These are phyloP conservation scores for Fagopyrum tataricum DNA, from an alignment of 148 eudicot species.

Conservation along the genomic window DNA sequence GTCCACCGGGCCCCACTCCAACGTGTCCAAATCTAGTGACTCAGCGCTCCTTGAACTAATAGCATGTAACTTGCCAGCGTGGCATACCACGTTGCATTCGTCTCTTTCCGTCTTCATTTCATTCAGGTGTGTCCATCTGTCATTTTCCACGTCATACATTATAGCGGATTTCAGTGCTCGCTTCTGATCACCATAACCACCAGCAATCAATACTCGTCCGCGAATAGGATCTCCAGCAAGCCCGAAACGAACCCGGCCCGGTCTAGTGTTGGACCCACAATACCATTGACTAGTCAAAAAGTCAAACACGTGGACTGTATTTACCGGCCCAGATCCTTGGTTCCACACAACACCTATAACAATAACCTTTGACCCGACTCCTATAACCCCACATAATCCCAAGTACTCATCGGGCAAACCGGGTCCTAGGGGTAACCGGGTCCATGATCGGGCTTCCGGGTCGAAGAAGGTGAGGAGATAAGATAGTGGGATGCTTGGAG, in stretches of 20 bases:
- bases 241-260: constrained; percentile 46
- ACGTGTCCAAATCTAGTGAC: too few species aligned
- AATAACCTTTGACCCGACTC: constrained; percentile 47
- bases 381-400: constrained; percentile 46
- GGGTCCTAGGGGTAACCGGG: constrained; percentile 39
- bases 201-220: constrained; percentile 49
- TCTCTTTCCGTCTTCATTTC: too few species aligned
- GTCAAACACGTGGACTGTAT: constrained; percentile 38
- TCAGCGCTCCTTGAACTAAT: too few species aligned
- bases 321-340: constrained; percentile 34
- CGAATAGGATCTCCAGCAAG: constrained; percentile 44
- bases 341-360: constrained; percentile 48
- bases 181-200: constrained; percentile 58
- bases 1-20: too few species aligned
- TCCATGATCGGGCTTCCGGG: constrained; percentile 38
- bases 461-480: constrained; percentile 28
- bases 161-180: constrained; percentile 46
- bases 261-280: constrained; percentile 53
- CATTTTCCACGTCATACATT: constrained; percentile 48
- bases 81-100: too few species aligned
- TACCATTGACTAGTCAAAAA: constrained; percentile 53
- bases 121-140: constrained; percentile 33
- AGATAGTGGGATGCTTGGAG: too few species aligned
- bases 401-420: constrained; percentile 40
- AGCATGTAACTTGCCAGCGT: too few species aligned